Evolutionary conservation across 164 flowering plant genomes (phyloP), one percentile per base, ranked within the genome.

Genomic region (Aristolochia contorta): DNA sequence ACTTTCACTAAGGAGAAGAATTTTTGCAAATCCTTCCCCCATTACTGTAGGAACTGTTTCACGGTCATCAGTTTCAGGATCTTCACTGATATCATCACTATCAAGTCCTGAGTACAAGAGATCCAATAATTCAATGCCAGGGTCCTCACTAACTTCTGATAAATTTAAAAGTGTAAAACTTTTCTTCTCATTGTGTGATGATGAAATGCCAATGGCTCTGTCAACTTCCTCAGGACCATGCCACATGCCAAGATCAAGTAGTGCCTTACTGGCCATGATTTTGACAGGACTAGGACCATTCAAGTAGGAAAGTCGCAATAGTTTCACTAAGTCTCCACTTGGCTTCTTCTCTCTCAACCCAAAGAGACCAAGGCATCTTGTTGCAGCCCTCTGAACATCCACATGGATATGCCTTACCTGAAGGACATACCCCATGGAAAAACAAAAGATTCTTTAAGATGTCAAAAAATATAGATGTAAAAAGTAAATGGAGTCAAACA

Each of bases 311-410:
- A 69, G 47, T 59, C 78, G 72, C 69, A 94, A 74, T 73, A 89
- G 99, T 71, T 77, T 89, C 59, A 89, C 81, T 24, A 89, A 21
- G 6, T 78, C 87, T 45, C 74, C 82, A 66, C 79, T 84, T 67
- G 85, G 89, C 61, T 70, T 83, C 67, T 77, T 77, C 72, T 89
- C 94, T 64, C 83, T 61, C 74, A 89, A 76, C 15, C 97, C 97
- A 80, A 79, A 91, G 61, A 91, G 91, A 37, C 99, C 96, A 67
- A 94, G 91, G 73, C 96, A 89, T 65, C 96, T 77, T n/a, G 74
- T 18, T 21, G 97, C 82, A 66, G 78, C 83, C 74, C 94, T 87
- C 71, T 83, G 97, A 52, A 94, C 97, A 66, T 91, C 96, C 72
- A 83, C 69, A 69, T 89, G 83, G 59, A 69, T 75, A 77, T 94